A percentile compares a stretch with the other conserved stretches of the same genome.
phyloP scores from a whole-genome alignment of 495 filamentous ascomycete genomes.

The Astrothelium subdiscretum region DNA sequence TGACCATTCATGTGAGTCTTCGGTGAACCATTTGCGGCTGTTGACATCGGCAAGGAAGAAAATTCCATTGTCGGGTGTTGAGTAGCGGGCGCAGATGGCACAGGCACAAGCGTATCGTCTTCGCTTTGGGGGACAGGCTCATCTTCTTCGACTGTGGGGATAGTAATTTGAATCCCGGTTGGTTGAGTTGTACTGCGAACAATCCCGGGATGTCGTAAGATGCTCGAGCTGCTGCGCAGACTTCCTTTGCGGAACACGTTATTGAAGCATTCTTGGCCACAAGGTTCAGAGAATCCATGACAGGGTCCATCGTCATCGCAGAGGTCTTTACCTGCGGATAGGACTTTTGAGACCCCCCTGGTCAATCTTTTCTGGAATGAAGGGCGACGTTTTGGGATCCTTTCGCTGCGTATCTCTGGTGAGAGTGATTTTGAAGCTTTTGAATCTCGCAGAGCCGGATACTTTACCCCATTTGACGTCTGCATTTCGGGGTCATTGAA shows the following conservation, averaged over 20 bases:
- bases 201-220: not conserved
- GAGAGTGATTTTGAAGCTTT: not conserved
- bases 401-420: not conserved
- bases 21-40: not conserved
- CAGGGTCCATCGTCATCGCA: slow-evolving; percentile 71
- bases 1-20: not conserved
- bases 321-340: slow-evolving; percentile 52
- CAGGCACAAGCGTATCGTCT: not conserved
- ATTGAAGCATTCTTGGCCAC: slow-evolving; percentile 70
- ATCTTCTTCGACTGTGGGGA: not conserved
- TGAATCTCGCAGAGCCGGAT: not conserved
- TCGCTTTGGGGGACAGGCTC: not conserved
- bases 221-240: not conserved
- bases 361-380: slow-evolving; percentile 33
- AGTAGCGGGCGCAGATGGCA: not conserved
- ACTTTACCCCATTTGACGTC: not conserved
- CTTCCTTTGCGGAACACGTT: slow-evolving; percentile 16
- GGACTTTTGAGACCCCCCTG: slow-evolving; percentile 49
- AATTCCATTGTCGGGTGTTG: not conserved
- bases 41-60: not conserved
- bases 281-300: slow-evolving; percentile 75
- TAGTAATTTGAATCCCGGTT: not conserved
- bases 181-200: not conserved
- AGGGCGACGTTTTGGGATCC: slow-evolving; percentile 20
- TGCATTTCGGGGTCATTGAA: not conserved